A percentile compares a stretch with the other conserved stretches of the same genome.
phyloP scores from a whole-genome alignment of 805 yeast species.

The Candida loeiensis region DNA sequence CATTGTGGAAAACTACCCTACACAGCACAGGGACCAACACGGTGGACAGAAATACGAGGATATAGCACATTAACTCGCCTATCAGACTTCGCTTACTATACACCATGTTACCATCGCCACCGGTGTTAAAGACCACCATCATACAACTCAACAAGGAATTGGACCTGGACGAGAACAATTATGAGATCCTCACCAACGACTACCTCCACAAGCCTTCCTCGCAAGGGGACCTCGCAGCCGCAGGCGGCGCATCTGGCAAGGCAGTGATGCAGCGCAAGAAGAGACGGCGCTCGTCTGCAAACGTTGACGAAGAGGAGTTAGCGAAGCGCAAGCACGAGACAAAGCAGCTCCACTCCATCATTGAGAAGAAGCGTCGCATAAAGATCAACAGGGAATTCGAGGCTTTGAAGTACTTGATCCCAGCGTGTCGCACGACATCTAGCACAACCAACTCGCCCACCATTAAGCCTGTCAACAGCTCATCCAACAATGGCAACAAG shows the following conservation, averaged over 20 bases:
- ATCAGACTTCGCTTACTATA: not conserved
- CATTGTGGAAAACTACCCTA: not conserved
- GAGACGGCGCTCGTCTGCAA: slow-evolving; percentile 37
- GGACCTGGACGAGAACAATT: slow-evolving; percentile 40
- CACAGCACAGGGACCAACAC: not conserved
- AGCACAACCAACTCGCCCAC: slow-evolving; percentile 17
- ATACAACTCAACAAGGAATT: slow-evolving; percentile 42
- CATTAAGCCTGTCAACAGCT: slow-evolving; percentile 15
- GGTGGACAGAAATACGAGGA: no score
- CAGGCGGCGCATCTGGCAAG: slow-evolving; percentile 4
- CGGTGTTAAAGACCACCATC: slow-evolving; percentile 42
- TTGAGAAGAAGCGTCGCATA: slow-evolving; percentile 73
- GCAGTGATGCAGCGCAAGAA: slow-evolving; percentile 24
- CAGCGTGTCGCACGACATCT: slow-evolving; percentile 64
- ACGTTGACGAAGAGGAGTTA: slow-evolving; percentile 38
- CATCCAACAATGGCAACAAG: slow-evolving; percentile 30
- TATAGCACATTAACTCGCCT: no score
- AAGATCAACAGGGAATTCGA: slow-evolving; percentile 82
- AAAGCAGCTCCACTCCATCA: slow-evolving; percentile 61
- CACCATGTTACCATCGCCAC: slow-evolving; percentile 33
- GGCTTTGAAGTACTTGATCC: slow-evolving; percentile 70
- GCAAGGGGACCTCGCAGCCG: slow-evolving; percentile 3
- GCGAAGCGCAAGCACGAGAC: slow-evolving; percentile 41
- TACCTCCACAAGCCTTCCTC: slow-evolving; percentile 17
- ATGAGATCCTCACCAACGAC: slow-evolving; percentile 41